Conservation (phyloP, 768 basidiomycete species). For the Xerocomellus dryophilus region DNA sequence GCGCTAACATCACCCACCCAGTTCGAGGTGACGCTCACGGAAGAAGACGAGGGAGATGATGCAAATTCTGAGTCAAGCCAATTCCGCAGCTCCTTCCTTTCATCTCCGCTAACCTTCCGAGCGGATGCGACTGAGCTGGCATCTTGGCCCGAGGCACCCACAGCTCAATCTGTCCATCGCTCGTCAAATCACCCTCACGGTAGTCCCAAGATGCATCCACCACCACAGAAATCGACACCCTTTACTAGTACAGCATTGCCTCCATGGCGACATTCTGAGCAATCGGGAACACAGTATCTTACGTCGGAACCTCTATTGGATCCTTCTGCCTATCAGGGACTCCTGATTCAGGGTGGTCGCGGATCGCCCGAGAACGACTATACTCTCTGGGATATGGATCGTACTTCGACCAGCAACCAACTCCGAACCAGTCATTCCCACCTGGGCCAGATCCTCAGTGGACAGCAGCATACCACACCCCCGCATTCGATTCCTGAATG, state of each 20-base stretch:
- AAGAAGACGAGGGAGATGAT: slow-evolving; percentile 22
- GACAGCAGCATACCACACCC: not conserved
- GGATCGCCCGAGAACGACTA: not conserved
- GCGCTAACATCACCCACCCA: slow-evolving; percentile 21
- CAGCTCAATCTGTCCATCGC: not conserved
- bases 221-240: slow-evolving; percentile 1
- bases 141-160: not conserved
- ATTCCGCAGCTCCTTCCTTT: slow-evolving; percentile 6
- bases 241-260: not conserved
- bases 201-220: not conserved
- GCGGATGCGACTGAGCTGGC: not conserved
- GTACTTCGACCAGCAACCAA: not conserved
- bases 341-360: not conserved
- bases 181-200: not conserved
- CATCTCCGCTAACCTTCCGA: slow-evolving; percentile 10
- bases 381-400: slow-evolving; percentile 1
- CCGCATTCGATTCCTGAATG: slow-evolving; percentile 1
- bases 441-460: not conserved
- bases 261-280: not conserved
- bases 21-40: slow-evolving; percentile 15
- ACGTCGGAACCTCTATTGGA: not conserved
- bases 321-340: not conserved
- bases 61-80: slow-evolving; percentile 12
- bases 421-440: not conserved
- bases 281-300: not conserved